Conservation (phyloP, 2,329 filamentous ascomycete genomes). For the Cordyceps cateniannulata region DNA sequence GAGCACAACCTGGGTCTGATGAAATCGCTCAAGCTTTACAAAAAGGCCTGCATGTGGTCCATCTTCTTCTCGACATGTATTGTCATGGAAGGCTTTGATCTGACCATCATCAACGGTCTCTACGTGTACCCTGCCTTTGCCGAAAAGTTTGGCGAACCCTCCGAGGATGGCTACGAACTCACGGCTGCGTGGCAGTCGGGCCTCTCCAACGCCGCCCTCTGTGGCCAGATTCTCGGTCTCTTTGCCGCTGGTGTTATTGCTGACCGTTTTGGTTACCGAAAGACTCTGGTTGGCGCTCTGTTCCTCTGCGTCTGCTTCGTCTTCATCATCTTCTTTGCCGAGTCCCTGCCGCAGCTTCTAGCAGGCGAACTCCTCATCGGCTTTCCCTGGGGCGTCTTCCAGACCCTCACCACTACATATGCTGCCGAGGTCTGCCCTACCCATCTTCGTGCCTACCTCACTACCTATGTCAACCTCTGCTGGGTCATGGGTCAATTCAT, state of each 20-base stretch:
- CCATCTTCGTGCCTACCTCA: slow-evolving; percentile 43
- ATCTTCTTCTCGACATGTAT: slow-evolving; percentile 31
- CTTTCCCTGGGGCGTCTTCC: slow-evolving; percentile 41
- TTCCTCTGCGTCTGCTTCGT: slow-evolving; percentile 35
- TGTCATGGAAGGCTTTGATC: slow-evolving; percentile 37
- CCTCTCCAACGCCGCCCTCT: slow-evolving; percentile 40
- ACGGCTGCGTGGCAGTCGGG: slow-evolving; percentile 47
- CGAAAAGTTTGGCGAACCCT: slow-evolving; percentile 31
- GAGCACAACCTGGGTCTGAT: slow-evolving; percentile 28
- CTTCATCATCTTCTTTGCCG: slow-evolving; percentile 42
- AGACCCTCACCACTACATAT: slow-evolving; percentile 41
- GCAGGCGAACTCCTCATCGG: slow-evolving; percentile 40
- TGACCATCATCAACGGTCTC: slow-evolving; percentile 32
- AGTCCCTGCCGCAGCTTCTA: slow-evolving; percentile 34
- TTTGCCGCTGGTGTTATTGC: slow-evolving; percentile 42
- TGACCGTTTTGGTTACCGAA: slow-evolving; percentile 40
- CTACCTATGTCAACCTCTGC: slow-evolving; percentile 29
- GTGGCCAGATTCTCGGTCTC: slow-evolving; percentile 45
- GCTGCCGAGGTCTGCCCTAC: slow-evolving; percentile 40
- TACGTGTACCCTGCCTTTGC: slow-evolving; percentile 34
- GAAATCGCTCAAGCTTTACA: slow-evolving; percentile 34
- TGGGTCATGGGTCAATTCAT: slow-evolving; percentile 32
- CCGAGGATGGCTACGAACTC: slow-evolving; percentile 37
- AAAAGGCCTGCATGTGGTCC: slow-evolving; percentile 31
- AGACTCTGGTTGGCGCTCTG: slow-evolving; percentile 40